Conservation (phyloP, 2,329 filamentous ascomycete genomes). For the Scedosporium aurantiacum region DNA sequence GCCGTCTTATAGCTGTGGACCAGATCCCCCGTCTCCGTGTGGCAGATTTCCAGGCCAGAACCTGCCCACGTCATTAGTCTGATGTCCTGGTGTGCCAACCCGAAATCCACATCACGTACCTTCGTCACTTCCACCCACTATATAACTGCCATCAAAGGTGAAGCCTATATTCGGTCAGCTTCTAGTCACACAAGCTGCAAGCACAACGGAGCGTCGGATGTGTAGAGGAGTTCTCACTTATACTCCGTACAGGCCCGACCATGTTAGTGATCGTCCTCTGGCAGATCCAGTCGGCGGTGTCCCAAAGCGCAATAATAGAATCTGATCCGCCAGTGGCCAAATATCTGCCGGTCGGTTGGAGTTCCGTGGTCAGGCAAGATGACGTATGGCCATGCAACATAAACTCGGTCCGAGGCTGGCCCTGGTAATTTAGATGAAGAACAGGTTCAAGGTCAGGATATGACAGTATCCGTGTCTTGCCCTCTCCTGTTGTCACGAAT, state of each 20-base stretch:
- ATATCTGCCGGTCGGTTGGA: constrained; percentile 61
- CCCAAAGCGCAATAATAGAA: constrained; percentile 66
- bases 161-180: constrained; percentile 40
- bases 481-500: constrained; percentile 60
- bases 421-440: constrained; percentile 35
- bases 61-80: constrained; percentile 22
- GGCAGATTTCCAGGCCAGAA: constrained; percentile 55
- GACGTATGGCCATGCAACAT: constrained; percentile 62
- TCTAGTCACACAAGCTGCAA: constrained; percentile 12
- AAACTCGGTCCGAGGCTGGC: constrained; percentile 37
- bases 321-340: constrained; percentile 68
- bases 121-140: constrained; percentile 66
- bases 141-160: constrained; percentile 65
- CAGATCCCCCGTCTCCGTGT: constrained; percentile 63
- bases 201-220: background rate
- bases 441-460: constrained; percentile 53
- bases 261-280: constrained; percentile 59
- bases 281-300: constrained; percentile 68
- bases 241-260: constrained; percentile 56
- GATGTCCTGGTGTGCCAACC: background rate
- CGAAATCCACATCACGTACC: constrained; percentile 26
- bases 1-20: constrained; percentile 61
- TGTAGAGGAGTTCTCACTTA: constrained; percentile 36
- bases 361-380: constrained; percentile 54
- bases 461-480: constrained; percentile 57